phyloP scores from a whole-genome alignment of 176 grass and related monocot species.

The Carex parvula region DNA sequence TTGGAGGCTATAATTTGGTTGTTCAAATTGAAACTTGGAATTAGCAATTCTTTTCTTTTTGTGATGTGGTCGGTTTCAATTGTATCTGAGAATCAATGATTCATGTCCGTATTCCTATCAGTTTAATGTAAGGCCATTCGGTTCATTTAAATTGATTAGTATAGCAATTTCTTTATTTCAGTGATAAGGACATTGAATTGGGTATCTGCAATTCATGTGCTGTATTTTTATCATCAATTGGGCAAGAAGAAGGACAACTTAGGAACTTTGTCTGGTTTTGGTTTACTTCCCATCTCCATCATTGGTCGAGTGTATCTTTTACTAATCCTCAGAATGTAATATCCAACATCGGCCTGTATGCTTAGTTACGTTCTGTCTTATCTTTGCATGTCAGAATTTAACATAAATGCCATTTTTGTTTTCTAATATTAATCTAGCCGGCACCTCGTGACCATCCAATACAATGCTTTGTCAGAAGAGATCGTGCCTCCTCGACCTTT shows the following conservation, averaged over 20 bases:
- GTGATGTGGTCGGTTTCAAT: background rate
- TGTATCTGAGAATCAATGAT: background rate
- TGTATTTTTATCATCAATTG: background rate
- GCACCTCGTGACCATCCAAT: constrained; percentile 71
- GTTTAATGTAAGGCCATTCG: background rate
- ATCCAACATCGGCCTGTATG: background rate
- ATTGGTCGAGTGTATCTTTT: background rate
- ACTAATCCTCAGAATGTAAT: background rate
- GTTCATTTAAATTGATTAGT: background rate
- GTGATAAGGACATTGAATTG: background rate
- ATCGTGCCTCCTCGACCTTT: constrained; percentile 78
- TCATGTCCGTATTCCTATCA: background rate
- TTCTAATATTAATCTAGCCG: constrained; percentile 45
- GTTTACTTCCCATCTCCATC: background rate
- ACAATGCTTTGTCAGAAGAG: constrained; percentile 90
- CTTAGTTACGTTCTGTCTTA: constrained; percentile 4
- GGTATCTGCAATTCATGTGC: background rate
- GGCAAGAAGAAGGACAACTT: background rate
- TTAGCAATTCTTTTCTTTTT: background rate
- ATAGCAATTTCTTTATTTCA: background rate
- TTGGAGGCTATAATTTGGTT: background rate
- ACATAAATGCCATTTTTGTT: constrained; percentile 1
- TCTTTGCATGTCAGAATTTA: background rate
- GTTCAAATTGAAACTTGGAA: background rate
- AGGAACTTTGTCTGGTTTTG: background rate